phyloP scores from a whole-genome alignment of 202 grass and related monocot species.

The Zizania palustris region DNA sequence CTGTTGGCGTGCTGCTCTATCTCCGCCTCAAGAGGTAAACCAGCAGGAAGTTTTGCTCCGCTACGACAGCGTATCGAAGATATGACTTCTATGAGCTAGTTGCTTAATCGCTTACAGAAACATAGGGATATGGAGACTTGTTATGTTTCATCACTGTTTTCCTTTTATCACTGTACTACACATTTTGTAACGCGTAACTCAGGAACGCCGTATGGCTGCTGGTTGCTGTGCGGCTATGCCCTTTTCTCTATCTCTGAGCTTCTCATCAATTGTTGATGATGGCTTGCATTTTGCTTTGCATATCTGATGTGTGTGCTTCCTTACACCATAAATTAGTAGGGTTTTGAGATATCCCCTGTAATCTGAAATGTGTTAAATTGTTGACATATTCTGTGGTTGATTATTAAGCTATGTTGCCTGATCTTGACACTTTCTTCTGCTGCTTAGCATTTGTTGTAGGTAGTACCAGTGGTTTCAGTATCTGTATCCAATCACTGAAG shows the following conservation, averaged over 20 bases:
- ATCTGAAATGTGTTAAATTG: neutral
- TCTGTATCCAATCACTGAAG: neutral
- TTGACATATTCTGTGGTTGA: neutral
- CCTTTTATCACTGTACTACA: constrained; percentile 17
- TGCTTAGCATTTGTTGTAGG: neutral
- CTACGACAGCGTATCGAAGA: constrained; percentile 26
- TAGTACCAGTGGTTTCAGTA: neutral
- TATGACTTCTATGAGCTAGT: constrained; percentile 41
- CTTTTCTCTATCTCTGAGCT: neutral
- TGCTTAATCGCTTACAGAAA: constrained; percentile 47
- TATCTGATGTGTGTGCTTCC: constrained; percentile 12
- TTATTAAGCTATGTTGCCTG: neutral
- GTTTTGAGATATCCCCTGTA: neutral
- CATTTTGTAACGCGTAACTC: constrained; percentile 14
- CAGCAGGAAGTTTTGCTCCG: constrained; percentile 48
- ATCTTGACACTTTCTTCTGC: neutral
- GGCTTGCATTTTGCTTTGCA: neutral
- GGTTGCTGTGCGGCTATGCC: neutral
- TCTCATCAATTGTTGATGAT: neutral
- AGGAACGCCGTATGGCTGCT: constrained; percentile 41
- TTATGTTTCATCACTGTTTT: constrained; percentile 38
- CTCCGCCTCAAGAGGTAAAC: constrained; percentile 67
- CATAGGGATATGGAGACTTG: constrained; percentile 37
- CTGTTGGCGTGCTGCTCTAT: constrained; percentile 32
- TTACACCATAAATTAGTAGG: neutral